Conservation (phyloP, 2,329 filamentous ascomycete genomes). For the Colletotrichum sp. region DNA sequence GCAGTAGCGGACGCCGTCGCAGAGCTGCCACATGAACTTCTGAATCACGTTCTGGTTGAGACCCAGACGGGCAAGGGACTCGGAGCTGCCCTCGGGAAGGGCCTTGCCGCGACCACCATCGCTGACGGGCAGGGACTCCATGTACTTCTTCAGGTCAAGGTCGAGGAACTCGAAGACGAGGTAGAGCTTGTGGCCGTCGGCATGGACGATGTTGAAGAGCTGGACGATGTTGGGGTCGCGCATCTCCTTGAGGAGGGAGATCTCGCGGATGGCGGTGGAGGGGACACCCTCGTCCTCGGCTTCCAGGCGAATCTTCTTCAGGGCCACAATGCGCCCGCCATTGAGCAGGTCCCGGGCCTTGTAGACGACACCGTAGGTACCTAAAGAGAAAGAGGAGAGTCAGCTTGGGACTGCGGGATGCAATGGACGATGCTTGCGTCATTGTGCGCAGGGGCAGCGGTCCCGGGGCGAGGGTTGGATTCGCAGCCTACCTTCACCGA, state of each 20-base stretch:
- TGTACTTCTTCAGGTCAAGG: conserved; percentile 93
- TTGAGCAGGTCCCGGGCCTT: conserved; percentile 87
- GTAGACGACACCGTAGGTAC: conserved; percentile 95
- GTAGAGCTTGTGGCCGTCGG: conserved; percentile 93
- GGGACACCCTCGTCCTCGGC: conserved; percentile 95
- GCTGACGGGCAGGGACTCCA: conserved; percentile 85
- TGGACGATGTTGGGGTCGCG: conserved; percentile 88
- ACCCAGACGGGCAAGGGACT: conserved; percentile 69
- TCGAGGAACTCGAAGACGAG: conserved; percentile 93
- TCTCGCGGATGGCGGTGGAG: conserved; percentile 91
- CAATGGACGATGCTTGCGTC: not conserved
- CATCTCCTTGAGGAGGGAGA: conserved; percentile 94
- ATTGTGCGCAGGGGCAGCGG: not conserved
- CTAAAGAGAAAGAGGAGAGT: conserved; percentile 47
- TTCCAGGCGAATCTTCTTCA: conserved; percentile 96
- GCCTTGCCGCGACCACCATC: conserved; percentile 87
- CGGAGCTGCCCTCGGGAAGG: conserved; percentile 76
- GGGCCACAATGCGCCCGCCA: conserved; percentile 82
- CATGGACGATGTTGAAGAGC: conserved; percentile 90
- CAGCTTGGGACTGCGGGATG: not conserved
- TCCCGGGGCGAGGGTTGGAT: not conserved
- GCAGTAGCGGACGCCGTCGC: conserved; percentile 85
- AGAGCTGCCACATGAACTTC: conserved; percentile 90
- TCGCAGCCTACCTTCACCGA: conserved; percentile 79
- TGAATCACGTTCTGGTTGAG: conserved; percentile 83